phyloP scores from a whole-genome alignment of 2,329 filamentous ascomycete genomes.

The Botrytis sinoallii region DNA sequence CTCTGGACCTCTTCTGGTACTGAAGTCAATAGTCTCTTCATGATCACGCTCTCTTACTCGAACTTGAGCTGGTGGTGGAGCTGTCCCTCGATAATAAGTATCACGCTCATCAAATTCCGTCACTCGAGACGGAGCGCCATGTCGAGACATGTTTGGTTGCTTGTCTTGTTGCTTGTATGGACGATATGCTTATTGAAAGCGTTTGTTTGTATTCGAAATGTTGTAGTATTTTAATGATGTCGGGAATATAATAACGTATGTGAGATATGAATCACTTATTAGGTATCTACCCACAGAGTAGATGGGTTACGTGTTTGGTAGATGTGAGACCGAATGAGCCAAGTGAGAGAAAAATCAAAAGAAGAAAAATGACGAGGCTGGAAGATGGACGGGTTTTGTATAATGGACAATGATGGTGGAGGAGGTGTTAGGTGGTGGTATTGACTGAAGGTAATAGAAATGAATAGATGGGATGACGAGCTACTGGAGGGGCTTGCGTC shows the following conservation, averaged over 20 bases:
- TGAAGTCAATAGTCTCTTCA: slow-evolving; percentile 34
- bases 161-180: slow-evolving; percentile 46
- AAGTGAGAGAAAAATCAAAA: neutral
- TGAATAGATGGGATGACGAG: slow-evolving; percentile 11
- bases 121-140: slow-evolving; percentile 22
- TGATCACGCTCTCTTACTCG: slow-evolving; percentile 33
- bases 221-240: neutral
- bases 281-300: neutral
- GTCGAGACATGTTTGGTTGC: slow-evolving; percentile 26
- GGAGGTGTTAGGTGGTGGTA: neutral
- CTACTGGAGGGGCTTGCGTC: slow-evolving; percentile 14
- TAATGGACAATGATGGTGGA: neutral
- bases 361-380: slow-evolving; percentile 13
- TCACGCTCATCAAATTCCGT: slow-evolving; percentile 33
- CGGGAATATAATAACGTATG: neutral
- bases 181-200: slow-evolving; percentile 42
- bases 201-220: slow-evolving; percentile 61
- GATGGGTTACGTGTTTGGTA: neutral
- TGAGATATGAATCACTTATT: neutral
- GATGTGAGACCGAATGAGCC: neutral
- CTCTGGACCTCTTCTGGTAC: slow-evolving; percentile 26
- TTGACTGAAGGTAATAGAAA: slow-evolving; percentile 7
- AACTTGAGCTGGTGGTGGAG: slow-evolving; percentile 28
- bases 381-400: slow-evolving; percentile 13
- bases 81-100: slow-evolving; percentile 29